phyloP scores from a whole-genome alignment of 192 early-diverging fungal species.

The Rhizophagus clarus region DNA sequence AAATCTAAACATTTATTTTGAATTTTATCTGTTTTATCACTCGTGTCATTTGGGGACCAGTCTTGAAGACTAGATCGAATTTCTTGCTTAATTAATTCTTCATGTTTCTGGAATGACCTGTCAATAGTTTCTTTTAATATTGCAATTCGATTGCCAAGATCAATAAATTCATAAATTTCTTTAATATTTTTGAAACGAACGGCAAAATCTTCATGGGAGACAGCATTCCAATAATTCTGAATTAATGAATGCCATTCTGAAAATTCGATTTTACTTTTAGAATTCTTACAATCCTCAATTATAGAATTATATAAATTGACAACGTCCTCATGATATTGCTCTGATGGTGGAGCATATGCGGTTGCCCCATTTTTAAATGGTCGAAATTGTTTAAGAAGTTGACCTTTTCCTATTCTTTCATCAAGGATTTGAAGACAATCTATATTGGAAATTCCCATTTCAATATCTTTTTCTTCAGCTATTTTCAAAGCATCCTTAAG shows the following conservation, averaged over 20 bases:
- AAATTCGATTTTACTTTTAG: background rate
- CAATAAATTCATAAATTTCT: slow-evolving; percentile 33
- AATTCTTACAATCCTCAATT: background rate
- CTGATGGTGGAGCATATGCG: no score
- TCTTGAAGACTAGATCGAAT: background rate
- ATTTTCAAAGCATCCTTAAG: slow-evolving; percentile 22
- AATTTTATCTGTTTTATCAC: background rate
- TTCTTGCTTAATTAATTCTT: background rate
- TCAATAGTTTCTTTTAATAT: slow-evolving; percentile 28
- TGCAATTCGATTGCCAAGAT: slow-evolving; percentile 15
- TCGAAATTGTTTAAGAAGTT: background rate
- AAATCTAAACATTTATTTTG: background rate
- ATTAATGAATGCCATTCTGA: background rate
- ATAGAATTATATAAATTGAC: no score
- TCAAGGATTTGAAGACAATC: background rate
- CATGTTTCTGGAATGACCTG: slow-evolving; percentile 2
- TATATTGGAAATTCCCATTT: no score
- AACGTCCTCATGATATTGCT: no score
- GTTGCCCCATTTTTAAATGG: background rate
- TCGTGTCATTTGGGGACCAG: background rate
- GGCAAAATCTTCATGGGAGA: slow-evolving; percentile 14
- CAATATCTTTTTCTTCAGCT: slow-evolving; percentile 5
- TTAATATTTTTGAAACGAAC: slow-evolving; percentile 28
- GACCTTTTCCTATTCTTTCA: slow-evolving; percentile 2
- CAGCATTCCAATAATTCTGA: background rate